These are phyloP conservation scores for Lithospermum erythrorhizon DNA, from an alignment of 257 asterid genomes.

Conservation along the genomic window DNA sequence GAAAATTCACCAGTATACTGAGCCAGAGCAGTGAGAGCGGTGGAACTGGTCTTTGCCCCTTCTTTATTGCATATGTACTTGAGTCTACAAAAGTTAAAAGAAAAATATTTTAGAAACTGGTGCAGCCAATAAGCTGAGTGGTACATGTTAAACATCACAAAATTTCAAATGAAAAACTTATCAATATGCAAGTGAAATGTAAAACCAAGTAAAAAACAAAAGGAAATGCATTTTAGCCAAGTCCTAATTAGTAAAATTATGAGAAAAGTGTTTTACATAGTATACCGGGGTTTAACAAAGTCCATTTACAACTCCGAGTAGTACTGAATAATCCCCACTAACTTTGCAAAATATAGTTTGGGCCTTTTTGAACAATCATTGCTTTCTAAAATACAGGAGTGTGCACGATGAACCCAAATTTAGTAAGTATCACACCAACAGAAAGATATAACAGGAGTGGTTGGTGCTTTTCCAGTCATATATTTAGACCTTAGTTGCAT, in stretches of 20 bases:
- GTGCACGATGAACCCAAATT: neutral
- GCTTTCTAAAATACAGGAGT: too few relatives aligned
- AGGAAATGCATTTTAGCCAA: too few relatives aligned
- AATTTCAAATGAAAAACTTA: too few relatives aligned
- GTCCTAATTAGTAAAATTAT: too few relatives aligned
- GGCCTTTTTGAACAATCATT: too few relatives aligned
- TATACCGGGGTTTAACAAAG: neutral
- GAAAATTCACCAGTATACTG: constrained; percentile 64
- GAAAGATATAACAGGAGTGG: neutral
- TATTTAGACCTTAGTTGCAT: too few relatives aligned
- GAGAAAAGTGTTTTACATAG: too few relatives aligned
- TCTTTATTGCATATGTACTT: constrained; percentile 82
- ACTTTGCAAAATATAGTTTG: too few relatives aligned
- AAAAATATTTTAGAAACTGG: constrained; percentile 6
- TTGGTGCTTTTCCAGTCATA: neutral
- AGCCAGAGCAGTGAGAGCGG: constrained; percentile 72
- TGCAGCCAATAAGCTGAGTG: neutral
- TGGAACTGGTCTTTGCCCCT: constrained; percentile 61
- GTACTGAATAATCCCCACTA: neutral
- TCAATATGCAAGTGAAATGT: too few relatives aligned
- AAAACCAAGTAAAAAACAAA: too few relatives aligned
- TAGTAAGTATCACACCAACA: neutral
- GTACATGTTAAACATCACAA: too few relatives aligned
- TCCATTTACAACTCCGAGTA: neutral
- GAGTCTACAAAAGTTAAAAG: constrained; percentile 44